Evolutionary conservation across 495 filamentous ascomycete genomes (phyloP).

Genomic region (Penicillium roqueforti): DNA sequence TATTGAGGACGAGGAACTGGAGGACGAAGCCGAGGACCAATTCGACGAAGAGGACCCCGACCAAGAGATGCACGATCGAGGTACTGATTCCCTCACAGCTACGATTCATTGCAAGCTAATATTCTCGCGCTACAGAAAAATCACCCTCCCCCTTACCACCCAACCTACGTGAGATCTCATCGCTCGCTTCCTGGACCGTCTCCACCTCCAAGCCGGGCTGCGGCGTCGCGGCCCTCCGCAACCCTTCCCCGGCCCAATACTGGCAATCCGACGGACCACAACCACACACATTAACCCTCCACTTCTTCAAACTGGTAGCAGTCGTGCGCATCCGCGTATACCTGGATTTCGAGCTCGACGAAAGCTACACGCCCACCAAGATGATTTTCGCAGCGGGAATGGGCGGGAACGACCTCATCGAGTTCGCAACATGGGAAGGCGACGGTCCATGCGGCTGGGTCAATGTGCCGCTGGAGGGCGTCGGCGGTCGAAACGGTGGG

Average conservation of each 20-base stretch:
- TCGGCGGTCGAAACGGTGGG: conserved; percentile 46
- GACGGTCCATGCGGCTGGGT: conserved; percentile 84
- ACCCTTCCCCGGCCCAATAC: conserved; percentile 72
- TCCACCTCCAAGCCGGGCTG: conserved; percentile 88
- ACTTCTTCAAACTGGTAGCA: conserved; percentile 89
- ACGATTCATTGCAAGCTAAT: not conserved
- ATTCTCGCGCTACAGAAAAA: conserved; percentile 20
- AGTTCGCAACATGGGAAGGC: conserved; percentile 73
- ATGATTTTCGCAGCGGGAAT: conserved; percentile 84
- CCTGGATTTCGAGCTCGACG: conserved; percentile 86
- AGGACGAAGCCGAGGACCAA: conserved; percentile 37
- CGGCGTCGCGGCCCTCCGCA: conserved; percentile 77
- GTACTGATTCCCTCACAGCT: conserved; percentile 16
- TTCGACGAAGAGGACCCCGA: conserved; percentile 38
- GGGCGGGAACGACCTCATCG: conserved; percentile 77
- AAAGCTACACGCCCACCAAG: conserved; percentile 94
- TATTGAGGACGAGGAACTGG: conserved; percentile 35
- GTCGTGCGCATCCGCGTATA: conserved; percentile 80
- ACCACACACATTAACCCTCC: conserved; percentile 87
- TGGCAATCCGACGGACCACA: conserved; percentile 98
- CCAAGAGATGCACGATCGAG: conserved; percentile 40
- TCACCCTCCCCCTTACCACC: conserved; percentile 39
- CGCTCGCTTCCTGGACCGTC: conserved; percentile 90
- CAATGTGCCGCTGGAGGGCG: conserved; percentile 70
- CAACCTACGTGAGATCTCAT: conserved; percentile 83